phyloP scores from a whole-genome alignment of 768 basidiomycete species.

The Tylopilus sp. region DNA sequence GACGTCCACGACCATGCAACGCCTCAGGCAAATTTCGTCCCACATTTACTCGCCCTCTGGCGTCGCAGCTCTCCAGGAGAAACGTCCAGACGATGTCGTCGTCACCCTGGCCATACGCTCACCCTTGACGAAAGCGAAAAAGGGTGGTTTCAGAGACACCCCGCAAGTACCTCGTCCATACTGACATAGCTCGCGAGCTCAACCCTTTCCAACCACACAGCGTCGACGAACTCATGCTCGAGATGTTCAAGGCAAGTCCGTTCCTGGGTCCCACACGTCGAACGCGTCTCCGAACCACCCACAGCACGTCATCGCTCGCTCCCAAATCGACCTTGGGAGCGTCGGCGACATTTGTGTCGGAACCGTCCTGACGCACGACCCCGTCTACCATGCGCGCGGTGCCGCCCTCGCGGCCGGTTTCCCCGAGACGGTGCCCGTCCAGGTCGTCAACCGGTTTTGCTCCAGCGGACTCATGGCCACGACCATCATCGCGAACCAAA shows the following conservation, averaged over 20 bases:
- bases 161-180: constrained; percentile 37
- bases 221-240: constrained; percentile 75
- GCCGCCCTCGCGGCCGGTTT: constrained; percentile 79
- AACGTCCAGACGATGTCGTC: constrained; percentile 74
- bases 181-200: background rate
- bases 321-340: constrained; percentile 57
- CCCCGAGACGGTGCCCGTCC: constrained; percentile 72
- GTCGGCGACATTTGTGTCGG: constrained; percentile 81
- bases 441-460: constrained; percentile 77
- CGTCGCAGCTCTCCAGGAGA: constrained; percentile 50
- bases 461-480: constrained; percentile 86
- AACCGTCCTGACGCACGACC: constrained; percentile 63
- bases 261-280: background rate
- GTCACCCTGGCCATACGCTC: constrained; percentile 79
- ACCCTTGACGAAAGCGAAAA: constrained; percentile 72
- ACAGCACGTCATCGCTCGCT: constrained; percentile 58
- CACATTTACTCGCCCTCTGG: constrained; percentile 50
- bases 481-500: constrained; percentile 71
- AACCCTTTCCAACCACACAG: constrained; percentile 34
- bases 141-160: constrained; percentile 72
- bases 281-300: background rate
- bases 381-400: constrained; percentile 66
- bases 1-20: constrained; percentile 46
- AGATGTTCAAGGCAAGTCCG: constrained; percentile 67
- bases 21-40: constrained; percentile 61